These are phyloP conservation scores for Aspergillus sp. DNA, from an alignment of 2,329 filamentous ascomycete genomes.

Conservation along the genomic window DNA sequence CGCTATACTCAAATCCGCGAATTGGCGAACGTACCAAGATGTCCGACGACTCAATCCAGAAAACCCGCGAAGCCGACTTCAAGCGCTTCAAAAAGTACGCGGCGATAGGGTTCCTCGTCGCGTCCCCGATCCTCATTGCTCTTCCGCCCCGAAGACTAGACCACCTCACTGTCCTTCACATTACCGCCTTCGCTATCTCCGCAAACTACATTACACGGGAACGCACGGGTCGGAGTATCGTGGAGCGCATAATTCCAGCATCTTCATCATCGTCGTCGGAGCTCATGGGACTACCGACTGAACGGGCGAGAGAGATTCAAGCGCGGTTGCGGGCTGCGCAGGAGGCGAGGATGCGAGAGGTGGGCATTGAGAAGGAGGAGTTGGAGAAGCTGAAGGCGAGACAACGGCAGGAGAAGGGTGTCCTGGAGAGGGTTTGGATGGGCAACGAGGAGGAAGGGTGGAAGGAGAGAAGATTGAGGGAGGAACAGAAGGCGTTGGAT, in stretches of 20 bases:
- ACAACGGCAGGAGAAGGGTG: slow-evolving; percentile 34
- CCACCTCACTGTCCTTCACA: slow-evolving; percentile 42
- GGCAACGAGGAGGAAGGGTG: slow-evolving; percentile 48
- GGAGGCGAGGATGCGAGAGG: slow-evolving; percentile 32
- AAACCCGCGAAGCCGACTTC: slow-evolving; percentile 41
- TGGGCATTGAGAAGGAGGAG: slow-evolving; percentile 30
- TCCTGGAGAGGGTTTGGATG: slow-evolving; percentile 44
- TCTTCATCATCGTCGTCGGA: slow-evolving; percentile 11
- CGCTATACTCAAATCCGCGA: neutral
- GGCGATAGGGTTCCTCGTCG: slow-evolving; percentile 43
- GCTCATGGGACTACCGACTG: slow-evolving; percentile 36
- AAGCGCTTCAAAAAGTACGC: slow-evolving; percentile 46
- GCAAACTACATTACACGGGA: slow-evolving; percentile 45
- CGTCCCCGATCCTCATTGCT: slow-evolving; percentile 37
- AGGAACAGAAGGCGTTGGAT: slow-evolving; percentile 49
- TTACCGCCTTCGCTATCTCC: slow-evolving; percentile 45
- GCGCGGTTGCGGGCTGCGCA: slow-evolving; percentile 33
- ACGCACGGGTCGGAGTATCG: slow-evolving; percentile 39
- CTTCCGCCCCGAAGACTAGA: slow-evolving; percentile 46
- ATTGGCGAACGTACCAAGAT: neutral
- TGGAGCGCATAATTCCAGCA: slow-evolving; percentile 37
- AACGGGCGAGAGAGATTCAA: slow-evolving; percentile 41
- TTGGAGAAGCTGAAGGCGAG: slow-evolving; percentile 39
- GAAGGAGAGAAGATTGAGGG: slow-evolving; percentile 46
- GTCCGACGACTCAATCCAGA: neutral